Percentiles rank a stretch among this genome's conserved stretches.
Conservation (phyloP, 176 grass and related monocot species). For the Thalia dealbata region DNA sequence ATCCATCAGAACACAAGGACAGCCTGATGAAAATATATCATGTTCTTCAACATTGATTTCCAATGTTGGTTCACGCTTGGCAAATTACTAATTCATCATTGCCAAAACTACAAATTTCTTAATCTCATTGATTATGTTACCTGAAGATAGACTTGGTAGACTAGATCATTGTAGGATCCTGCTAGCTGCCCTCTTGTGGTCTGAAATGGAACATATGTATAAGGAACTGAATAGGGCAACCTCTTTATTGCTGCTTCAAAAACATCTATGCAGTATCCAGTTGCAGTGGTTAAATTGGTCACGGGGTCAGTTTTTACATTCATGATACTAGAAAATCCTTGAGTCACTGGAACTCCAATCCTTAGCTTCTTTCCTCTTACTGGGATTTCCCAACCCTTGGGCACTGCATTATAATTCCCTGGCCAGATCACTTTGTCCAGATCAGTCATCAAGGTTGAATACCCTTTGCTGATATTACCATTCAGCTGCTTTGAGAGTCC, state of each 20-base stretch:
- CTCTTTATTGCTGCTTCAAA: conserved; percentile 28
- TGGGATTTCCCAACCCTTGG: conserved; percentile 16
- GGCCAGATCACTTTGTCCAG: background rate
- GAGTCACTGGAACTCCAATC: conserved; percentile 8
- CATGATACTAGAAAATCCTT: background rate
- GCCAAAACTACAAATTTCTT: background rate
- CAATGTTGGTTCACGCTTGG: background rate
- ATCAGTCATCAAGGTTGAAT: conserved; percentile 6
- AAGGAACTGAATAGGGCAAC: conserved; percentile 37
- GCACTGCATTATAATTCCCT: background rate
- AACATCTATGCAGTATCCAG: conserved; percentile 35
- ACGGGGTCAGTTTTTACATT: conserved; percentile 7
- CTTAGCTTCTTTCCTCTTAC: conserved; percentile 3
- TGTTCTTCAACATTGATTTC: background rate
- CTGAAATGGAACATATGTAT: conserved; percentile 29
- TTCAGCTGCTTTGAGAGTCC: background rate
- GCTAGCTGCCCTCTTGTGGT: background rate
- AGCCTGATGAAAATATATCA: background rate
- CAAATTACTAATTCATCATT: background rate
- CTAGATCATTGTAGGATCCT: conserved; percentile 33
- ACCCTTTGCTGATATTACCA: background rate
- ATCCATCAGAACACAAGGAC: too few relatives aligned
- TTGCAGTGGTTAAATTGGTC: conserved; percentile 12
- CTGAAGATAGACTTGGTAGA: conserved; percentile 32
- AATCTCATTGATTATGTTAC: background rate